A percentile compares a stretch with the other conserved stretches of the same genome.
Evolutionary conservation across 169 alveolate genomes (phyloP).

Genomic region (Babesia gibsoni): DNA sequence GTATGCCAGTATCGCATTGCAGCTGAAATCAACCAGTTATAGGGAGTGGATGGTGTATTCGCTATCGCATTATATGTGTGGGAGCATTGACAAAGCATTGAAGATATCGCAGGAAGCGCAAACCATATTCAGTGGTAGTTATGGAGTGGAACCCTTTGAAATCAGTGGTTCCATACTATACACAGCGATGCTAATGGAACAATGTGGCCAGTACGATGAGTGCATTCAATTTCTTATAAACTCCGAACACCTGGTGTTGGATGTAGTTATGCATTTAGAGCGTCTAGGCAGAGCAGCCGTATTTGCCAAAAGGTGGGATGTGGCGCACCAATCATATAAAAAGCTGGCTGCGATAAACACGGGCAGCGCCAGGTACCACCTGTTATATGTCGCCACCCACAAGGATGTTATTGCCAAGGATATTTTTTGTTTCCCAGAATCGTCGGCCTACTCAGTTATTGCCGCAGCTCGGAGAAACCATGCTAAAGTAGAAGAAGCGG

Average conservation of each 20-base stretch:
- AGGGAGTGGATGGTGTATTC: constrained; percentile 53
- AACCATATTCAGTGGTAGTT: not conserved
- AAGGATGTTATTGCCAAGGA: not conserved
- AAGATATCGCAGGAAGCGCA: constrained; percentile 23
- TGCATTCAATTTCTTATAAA: constrained; percentile 8
- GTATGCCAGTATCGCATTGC: constrained; percentile 2
- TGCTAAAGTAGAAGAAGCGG: not conserved
- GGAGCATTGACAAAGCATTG: constrained; percentile 18
- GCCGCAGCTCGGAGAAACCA: not conserved
- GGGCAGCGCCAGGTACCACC: constrained; percentile 22
- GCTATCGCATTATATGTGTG: constrained; percentile 48
- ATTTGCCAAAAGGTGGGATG: not conserved
- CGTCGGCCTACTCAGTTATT: too few species aligned
- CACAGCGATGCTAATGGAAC: constrained; percentile 37
- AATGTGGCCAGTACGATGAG: constrained; percentile 22
- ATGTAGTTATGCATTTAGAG: constrained; percentile 11
- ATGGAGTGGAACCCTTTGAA: constrained; percentile 33
- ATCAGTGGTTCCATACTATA: constrained; percentile 43
- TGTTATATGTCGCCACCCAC: constrained; percentile 38
- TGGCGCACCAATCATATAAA: constrained; percentile 21
- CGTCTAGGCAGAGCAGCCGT: constrained; percentile 3
- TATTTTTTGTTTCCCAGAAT: constrained; percentile 10
- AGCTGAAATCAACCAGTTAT: constrained; percentile 13
- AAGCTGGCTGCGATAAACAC: constrained; percentile 30
- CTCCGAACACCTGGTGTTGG: constrained; percentile 11